Percentiles rank a stretch among this genome's conserved stretches.
These are phyloP conservation scores for Penicillium sp. DNA, from an alignment of 2,329 filamentous ascomycete species.

Conservation along the genomic window DNA sequence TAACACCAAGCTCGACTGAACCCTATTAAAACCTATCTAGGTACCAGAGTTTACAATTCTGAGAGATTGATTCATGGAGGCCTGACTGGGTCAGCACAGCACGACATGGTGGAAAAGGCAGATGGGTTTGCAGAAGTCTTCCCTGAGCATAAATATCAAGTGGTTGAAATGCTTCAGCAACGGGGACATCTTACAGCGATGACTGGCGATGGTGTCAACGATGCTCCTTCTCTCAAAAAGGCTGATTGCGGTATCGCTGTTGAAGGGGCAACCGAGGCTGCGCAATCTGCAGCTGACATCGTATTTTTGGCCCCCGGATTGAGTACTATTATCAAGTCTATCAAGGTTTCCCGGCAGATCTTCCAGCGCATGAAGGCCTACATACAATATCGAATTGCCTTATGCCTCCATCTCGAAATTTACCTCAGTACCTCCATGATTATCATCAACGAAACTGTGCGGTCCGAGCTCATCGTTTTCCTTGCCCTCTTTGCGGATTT, in stretches of 20 bases:
- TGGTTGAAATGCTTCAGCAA: slow-evolving; percentile 74
- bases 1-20: too few relatives aligned
- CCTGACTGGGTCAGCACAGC: slow-evolving; percentile 69
- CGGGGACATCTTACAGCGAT: slow-evolving; percentile 72
- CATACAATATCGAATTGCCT: slow-evolving; percentile 40
- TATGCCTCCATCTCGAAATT: slow-evolving; percentile 73
- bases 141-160: slow-evolving; percentile 74
- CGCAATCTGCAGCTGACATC: slow-evolving; percentile 71
- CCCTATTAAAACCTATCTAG: too few relatives aligned
- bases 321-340: slow-evolving; percentile 69
- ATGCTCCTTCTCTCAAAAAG: slow-evolving; percentile 72
- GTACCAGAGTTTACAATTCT: slow-evolving; percentile 74
- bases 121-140: slow-evolving; percentile 74
- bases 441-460: slow-evolving; percentile 75
- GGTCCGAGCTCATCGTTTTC: slow-evolving; percentile 73
- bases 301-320: slow-evolving; percentile 73
- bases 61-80: slow-evolving; percentile 75
- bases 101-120: slow-evolving; percentile 73
- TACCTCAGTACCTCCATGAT: slow-evolving; percentile 77
- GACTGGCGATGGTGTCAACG: slow-evolving; percentile 76
- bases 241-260: slow-evolving; percentile 73
- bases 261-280: slow-evolving; percentile 70
- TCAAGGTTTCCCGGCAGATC: slow-evolving; percentile 72
- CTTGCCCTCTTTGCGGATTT: slow-evolving; percentile 77
- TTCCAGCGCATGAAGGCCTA: slow-evolving; percentile 79